A percentile compares a stretch with the other conserved stretches of the same genome.
These are phyloP conservation scores for Mycena venus DNA, from an alignment of 768 basidiomycete species.

Conservation along the genomic window DNA sequence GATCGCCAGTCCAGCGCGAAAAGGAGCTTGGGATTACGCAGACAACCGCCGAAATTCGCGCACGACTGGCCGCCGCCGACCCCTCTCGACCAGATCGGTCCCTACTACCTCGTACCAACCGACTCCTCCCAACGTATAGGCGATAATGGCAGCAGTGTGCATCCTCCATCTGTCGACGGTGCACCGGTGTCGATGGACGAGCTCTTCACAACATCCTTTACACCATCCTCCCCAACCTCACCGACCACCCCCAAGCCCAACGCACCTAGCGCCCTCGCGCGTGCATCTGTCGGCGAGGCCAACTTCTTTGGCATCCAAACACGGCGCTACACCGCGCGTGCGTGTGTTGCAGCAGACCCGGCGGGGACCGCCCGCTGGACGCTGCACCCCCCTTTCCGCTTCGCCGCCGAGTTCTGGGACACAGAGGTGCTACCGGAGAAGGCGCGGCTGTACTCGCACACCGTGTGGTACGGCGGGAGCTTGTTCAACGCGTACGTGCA, in stretches of 20 bases:
- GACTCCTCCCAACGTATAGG: conserved; percentile 85
- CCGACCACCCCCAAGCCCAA: conserved; percentile 33
- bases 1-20: conserved; percentile 55
- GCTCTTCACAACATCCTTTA: conserved; percentile 62
- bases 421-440: conserved; percentile 88
- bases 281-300: conserved; percentile 55
- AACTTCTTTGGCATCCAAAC: conserved; percentile 76
- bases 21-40: conserved; percentile 80
- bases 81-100: conserved; percentile 42
- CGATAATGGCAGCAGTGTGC: conserved; percentile 68
- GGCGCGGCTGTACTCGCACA: conserved; percentile 84
- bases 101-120: conserved; percentile 74
- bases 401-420: conserved; percentile 93
- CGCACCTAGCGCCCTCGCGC: conserved; percentile 41
- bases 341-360: conserved; percentile 57
- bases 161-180: conserved; percentile 46
- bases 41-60: conserved; percentile 65
- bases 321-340: conserved; percentile 54
- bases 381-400: conserved; percentile 84
- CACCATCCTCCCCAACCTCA: conserved; percentile 40
- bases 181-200: conserved; percentile 73
- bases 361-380: conserved; percentile 71
- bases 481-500: conserved; percentile 93
- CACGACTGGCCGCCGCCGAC: conserved; percentile 37
- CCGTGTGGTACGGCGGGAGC: conserved; percentile 92